phyloP scores from a whole-genome alignment of 192 early-diverging fungal genomes.

The Obelidium mucronatum region DNA sequence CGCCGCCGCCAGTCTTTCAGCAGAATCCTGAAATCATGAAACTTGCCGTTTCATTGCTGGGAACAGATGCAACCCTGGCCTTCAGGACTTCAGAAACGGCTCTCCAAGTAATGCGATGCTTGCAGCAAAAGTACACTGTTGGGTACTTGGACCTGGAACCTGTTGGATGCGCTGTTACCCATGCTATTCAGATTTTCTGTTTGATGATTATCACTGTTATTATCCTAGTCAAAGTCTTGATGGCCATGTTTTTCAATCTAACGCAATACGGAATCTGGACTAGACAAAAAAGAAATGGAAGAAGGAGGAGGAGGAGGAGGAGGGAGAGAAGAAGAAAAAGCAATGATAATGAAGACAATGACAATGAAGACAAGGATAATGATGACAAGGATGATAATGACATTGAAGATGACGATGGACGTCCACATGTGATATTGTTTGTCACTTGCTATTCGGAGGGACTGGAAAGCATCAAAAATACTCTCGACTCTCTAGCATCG shows the following conservation, averaged over 20 bases:
- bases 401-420: neutral
- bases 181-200: constrained; percentile 37
- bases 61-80: constrained; percentile 4
- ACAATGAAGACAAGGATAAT: neutral
- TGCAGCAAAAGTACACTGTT: constrained; percentile 29
- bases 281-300: neutral
- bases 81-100: neutral
- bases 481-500: constrained; percentile 85
- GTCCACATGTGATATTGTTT: constrained; percentile 61
- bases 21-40: neutral
- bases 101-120: neutral
- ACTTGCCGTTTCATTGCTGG: neutral
- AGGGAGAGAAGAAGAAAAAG: neutral
- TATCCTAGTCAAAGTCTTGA: constrained; percentile 45
- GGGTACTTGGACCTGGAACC: constrained; percentile 43
- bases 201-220: constrained; percentile 46
- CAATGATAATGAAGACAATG: neutral
- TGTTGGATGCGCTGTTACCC: constrained; percentile 48
- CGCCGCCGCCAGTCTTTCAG: neutral
- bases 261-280: neutral
- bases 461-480: constrained; percentile 55
- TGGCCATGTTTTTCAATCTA: constrained; percentile 29
- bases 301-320: too few species aligned
- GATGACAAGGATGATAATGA: neutral
- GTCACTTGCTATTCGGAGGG: constrained; percentile 95